These are phyloP conservation scores for Euphrasia confusa DNA, from an alignment of 257 asterid species.

Conservation along the genomic window DNA sequence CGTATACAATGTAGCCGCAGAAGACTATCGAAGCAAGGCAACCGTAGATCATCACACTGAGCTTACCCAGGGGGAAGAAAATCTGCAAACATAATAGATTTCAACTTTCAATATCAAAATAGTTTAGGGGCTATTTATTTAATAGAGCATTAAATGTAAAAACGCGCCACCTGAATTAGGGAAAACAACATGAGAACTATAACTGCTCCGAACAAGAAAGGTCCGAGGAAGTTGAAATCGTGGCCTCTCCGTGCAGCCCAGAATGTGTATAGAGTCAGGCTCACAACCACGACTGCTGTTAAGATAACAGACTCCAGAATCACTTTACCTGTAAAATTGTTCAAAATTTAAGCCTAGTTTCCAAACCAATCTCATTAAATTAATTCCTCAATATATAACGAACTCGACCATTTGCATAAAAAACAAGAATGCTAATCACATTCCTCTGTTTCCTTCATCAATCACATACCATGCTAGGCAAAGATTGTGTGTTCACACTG, in stretches of 20 bases:
- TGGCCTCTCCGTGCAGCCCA: constrained; percentile 61
- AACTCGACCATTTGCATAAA: too few species aligned
- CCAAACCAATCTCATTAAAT: too few species aligned
- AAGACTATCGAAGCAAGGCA: constrained; percentile 46
- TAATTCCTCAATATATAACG: too few species aligned
- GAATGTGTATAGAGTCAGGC: constrained; percentile 54
- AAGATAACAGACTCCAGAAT: constrained; percentile 48
- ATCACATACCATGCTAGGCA: too few species aligned
- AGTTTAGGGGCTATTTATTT: not conserved
- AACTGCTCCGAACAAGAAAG: constrained; percentile 48
- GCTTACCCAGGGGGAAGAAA: constrained; percentile 42
- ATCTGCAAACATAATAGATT: constrained; percentile 29
- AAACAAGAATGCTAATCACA: too few species aligned
- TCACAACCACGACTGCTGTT: constrained; percentile 43
- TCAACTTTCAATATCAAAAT: not conserved
- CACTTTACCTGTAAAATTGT: constrained; percentile 43
- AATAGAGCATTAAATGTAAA: not conserved
- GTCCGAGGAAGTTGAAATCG: constrained; percentile 56
- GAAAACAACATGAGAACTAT: constrained; percentile 41
- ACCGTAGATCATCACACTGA: constrained; percentile 42
- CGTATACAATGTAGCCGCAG: constrained; percentile 51
- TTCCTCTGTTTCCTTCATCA: too few species aligned
- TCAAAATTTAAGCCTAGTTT: too few species aligned
- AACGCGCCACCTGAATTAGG: constrained; percentile 40
- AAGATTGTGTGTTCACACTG: too few species aligned